Evolutionary conservation across 1,284 basidiomycete species (phyloP).

Genomic region (Papiliotrema terrestris): DNA sequence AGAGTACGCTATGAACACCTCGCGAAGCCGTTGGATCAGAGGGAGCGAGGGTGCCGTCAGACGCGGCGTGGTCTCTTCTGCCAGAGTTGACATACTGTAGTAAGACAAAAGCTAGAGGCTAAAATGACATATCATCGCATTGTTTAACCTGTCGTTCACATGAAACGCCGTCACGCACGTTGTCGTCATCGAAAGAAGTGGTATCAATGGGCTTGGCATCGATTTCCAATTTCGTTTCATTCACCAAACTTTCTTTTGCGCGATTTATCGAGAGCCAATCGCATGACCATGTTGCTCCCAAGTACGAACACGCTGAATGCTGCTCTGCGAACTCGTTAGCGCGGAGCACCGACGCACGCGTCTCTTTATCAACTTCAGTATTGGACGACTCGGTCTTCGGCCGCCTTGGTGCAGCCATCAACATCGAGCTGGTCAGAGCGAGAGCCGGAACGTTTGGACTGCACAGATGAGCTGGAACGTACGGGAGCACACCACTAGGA

Average conservation of each 20-base stretch:
- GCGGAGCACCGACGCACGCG: too few species aligned
- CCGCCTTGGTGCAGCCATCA: too few species aligned
- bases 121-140: not conserved
- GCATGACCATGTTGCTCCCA: too few species aligned
- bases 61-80: not conserved
- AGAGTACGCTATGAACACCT: constrained; percentile 14
- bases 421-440: too few species aligned
- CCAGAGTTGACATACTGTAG: not conserved
- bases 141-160: not conserved
- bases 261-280: too few species aligned
- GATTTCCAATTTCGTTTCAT: not conserved
- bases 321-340: too few species aligned
- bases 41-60: not conserved
- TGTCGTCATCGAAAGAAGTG: not conserved
- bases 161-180: not conserved
- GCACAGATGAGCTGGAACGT: not conserved
- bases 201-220: not conserved
- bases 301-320: too few species aligned
- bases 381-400: too few species aligned
- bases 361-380: too few species aligned
- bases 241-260: too few species aligned
- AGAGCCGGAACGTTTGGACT: not conserved
- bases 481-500: too few species aligned
- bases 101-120: not conserved
- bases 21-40: not conserved